Conservation (phyloP, 2,329 filamentous ascomycete genomes). For the Ramularia collo-cygni region DNA sequence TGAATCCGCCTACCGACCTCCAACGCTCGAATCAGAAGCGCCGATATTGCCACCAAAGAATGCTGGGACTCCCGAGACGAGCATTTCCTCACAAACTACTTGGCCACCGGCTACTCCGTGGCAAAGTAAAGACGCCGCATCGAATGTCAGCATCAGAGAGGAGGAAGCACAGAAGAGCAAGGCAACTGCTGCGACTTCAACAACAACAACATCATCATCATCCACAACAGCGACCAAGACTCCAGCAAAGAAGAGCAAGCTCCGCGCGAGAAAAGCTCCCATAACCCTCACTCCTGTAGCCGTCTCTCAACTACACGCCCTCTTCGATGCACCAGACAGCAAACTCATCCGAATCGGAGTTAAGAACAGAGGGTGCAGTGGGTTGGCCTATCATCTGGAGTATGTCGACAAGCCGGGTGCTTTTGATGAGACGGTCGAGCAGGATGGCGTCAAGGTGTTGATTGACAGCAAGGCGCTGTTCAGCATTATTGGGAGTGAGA, state of each 20-base stretch:
- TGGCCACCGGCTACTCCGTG: constrained; percentile 44
- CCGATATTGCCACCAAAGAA: constrained; percentile 51
- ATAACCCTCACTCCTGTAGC: constrained; percentile 79
- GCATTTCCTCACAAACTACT: constrained; percentile 49
- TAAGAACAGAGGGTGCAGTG: constrained; percentile 88
- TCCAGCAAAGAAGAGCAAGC: constrained; percentile 51
- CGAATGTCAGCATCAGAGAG: constrained; percentile 50
- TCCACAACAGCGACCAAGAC: constrained; percentile 34
- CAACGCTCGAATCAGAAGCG: constrained; percentile 49
- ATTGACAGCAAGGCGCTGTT: constrained; percentile 97
- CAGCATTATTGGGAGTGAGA: constrained; percentile 96
- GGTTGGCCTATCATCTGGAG: constrained; percentile 86
- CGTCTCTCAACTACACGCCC: constrained; percentile 65
- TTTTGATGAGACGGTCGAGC: constrained; percentile 89
- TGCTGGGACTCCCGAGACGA: constrained; percentile 52
- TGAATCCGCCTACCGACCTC: constrained; percentile 57
- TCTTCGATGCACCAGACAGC: constrained; percentile 79
- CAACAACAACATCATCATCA: constrained; percentile 16
- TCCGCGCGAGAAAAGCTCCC: constrained; percentile 80
- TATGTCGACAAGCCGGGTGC: constrained; percentile 84
- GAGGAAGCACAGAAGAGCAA: constrained; percentile 61
- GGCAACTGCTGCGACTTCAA: constrained; percentile 26
- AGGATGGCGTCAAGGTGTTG: constrained; percentile 91
- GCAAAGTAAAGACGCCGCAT: constrained; percentile 30
- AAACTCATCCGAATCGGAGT: constrained; percentile 94